phyloP scores from a whole-genome alignment of 1,284 basidiomycete species.

The Irpex lacteus region DNA sequence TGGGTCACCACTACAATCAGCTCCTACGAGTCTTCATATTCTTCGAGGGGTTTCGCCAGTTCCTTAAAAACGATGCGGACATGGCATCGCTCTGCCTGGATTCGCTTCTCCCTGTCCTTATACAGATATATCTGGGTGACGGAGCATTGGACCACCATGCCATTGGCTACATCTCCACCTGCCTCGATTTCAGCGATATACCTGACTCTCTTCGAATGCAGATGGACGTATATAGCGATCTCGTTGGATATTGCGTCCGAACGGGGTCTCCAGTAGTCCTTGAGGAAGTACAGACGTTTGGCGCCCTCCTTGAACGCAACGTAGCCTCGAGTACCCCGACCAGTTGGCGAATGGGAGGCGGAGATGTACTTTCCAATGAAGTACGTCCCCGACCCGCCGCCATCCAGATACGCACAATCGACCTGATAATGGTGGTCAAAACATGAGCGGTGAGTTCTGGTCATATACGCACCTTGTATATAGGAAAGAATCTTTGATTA shows the following conservation, averaged over 20 bases:
- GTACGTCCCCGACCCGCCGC: neutral
- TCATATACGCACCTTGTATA: slow-evolving; percentile 1
- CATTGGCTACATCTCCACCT: too few species aligned
- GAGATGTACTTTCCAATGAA: slow-evolving; percentile 1
- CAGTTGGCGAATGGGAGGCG: neutral
- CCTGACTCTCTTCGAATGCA: too few species aligned
- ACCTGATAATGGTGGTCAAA: neutral
- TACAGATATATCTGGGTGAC: too few species aligned
- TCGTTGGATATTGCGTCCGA: neutral
- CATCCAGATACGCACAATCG: neutral
- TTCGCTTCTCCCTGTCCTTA: too few species aligned
- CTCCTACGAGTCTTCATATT: too few species aligned
- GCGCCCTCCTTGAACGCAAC: neutral
- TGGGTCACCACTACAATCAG: too few species aligned
- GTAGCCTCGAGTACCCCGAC: slow-evolving; percentile 6
- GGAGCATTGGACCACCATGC: too few species aligned
- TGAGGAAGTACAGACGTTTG: neutral
- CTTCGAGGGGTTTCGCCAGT: too few species aligned
- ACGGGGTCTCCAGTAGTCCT: slow-evolving; percentile 6
- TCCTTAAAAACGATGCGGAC: too few species aligned
- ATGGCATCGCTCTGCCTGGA: too few species aligned
- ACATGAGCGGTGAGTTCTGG: neutral
- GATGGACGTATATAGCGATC: too few species aligned
- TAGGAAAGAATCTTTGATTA: neutral
- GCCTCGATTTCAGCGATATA: too few species aligned